phyloP scores from a whole-genome alignment of 768 basidiomycete species.

The Xanthoconium purpureum region DNA sequence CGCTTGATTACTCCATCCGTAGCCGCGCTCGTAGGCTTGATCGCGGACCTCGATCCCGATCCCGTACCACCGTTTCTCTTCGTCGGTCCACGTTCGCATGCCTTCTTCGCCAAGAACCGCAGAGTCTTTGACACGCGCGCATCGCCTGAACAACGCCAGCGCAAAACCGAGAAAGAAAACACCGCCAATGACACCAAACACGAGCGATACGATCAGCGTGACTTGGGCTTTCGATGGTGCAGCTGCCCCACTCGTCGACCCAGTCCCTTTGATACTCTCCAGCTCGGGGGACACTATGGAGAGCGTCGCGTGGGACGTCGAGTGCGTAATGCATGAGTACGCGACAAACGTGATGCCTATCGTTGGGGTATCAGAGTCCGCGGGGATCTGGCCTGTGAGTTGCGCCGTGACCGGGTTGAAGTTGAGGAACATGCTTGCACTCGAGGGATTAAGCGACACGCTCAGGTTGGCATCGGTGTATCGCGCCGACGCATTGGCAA shows the following conservation, averaged over 20 bases:
- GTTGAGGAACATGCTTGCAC: constrained; percentile 47
- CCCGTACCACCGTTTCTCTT: constrained; percentile 70
- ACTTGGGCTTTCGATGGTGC: constrained; percentile 46
- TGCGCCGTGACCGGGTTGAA: constrained; percentile 46
- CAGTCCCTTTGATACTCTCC: constrained; percentile 36
- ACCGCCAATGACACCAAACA: constrained; percentile 62
- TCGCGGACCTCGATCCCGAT: constrained; percentile 35
- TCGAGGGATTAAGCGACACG: constrained; percentile 51
- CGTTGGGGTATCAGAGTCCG: constrained; percentile 38
- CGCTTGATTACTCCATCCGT: constrained; percentile 31
- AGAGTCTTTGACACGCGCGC: constrained; percentile 56
- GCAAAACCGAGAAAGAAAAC: constrained; percentile 50
- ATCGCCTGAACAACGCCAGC: constrained; percentile 56
- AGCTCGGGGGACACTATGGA: constrained; percentile 43
- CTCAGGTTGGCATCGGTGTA: constrained; percentile 50
- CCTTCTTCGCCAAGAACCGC: constrained; percentile 62
- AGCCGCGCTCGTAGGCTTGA: constrained; percentile 21
- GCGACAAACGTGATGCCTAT: constrained; percentile 62
- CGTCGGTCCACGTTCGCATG: constrained; percentile 53
- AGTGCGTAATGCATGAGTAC: constrained; percentile 62
- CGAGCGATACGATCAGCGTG: constrained; percentile 55
- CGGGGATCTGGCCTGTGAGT: constrained; percentile 58
- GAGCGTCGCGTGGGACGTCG: constrained; percentile 65
- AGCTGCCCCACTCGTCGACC: constrained; percentile 37
- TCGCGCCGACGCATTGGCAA: constrained; percentile 45